Evolutionary conservation across 345 rosid genomes (phyloP).

Genomic region (Iberis pinnata): DNA sequence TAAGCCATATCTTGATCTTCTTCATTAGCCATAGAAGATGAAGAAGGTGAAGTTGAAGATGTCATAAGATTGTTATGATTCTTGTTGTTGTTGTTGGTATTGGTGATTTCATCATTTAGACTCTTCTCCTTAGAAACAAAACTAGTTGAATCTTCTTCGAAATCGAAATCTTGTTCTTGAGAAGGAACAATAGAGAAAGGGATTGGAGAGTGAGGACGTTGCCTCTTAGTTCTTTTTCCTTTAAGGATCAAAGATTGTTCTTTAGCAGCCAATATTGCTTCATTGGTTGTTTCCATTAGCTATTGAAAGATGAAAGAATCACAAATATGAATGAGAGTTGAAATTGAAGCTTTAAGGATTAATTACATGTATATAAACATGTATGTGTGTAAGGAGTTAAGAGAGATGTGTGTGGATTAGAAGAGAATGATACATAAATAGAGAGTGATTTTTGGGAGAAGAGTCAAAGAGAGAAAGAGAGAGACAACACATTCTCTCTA

Average conservation of each 20-base stretch:
- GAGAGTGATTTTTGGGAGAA: slow-evolving; percentile 29
- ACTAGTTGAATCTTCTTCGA: slow-evolving; percentile 26
- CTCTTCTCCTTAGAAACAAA: slow-evolving; percentile 23
- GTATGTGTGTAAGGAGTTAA: slow-evolving; percentile 20
- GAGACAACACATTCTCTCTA: slow-evolving; percentile 31
- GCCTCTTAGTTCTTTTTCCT: slow-evolving; percentile 80
- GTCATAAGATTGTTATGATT: slow-evolving; percentile 13
- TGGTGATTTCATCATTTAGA: slow-evolving; percentile 20
- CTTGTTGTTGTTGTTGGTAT: slow-evolving; percentile 11
- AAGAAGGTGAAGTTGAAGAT: slow-evolving; percentile 30
- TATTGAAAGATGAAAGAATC: slow-evolving; percentile 9
- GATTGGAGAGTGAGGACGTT: slow-evolving; percentile 53
- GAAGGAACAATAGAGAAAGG: slow-evolving; percentile 33
- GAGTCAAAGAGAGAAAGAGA: slow-evolving; percentile 36
- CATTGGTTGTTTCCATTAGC: slow-evolving; percentile 43
- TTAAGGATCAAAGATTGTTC: slow-evolving; percentile 43
- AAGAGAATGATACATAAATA: slow-evolving; percentile 33
- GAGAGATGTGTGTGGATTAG: slow-evolving; percentile 30
- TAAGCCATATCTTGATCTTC: slow-evolving; percentile 94
- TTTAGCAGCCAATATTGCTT: slow-evolving; percentile 25
- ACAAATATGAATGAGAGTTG: no score
- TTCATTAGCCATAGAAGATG: slow-evolving; percentile 39
- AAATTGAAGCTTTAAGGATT: slow-evolving; percentile 2
- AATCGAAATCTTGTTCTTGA: slow-evolving; percentile 16
- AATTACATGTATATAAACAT: slow-evolving; percentile 14